Percentiles rank a stretch among this genome's conserved stretches.
phyloP scores from a whole-genome alignment of 2,329 filamentous ascomycete species.

The Colletotrichum lindemuthianum region DNA sequence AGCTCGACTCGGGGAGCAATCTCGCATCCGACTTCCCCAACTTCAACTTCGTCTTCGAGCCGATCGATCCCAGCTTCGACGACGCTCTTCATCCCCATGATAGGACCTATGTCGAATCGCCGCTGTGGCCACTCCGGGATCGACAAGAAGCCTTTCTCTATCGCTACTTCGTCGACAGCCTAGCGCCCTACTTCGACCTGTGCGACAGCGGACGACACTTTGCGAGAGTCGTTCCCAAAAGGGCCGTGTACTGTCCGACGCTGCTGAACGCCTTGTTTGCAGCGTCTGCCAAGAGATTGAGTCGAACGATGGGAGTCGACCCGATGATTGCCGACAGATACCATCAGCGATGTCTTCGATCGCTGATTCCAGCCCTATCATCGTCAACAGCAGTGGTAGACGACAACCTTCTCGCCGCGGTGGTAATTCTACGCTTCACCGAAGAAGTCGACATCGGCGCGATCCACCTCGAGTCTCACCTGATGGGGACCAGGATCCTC shows the following conservation, averaged over 20 bases:
- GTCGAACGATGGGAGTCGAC: slow-evolving; percentile 39
- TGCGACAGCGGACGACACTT: slow-evolving; percentile 44
- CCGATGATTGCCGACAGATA: slow-evolving; percentile 40
- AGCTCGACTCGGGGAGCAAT: neutral
- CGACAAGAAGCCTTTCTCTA: slow-evolving; percentile 43
- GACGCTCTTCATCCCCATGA: slow-evolving; percentile 2
- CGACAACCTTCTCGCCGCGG: slow-evolving; percentile 43
- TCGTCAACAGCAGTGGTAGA: slow-evolving; percentile 41
- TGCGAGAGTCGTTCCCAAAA: slow-evolving; percentile 42
- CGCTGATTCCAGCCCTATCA: slow-evolving; percentile 42
- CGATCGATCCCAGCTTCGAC: slow-evolving; percentile 22
- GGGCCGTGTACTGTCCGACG: slow-evolving; percentile 41
- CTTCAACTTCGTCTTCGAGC: slow-evolving; percentile 7
- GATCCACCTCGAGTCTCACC: slow-evolving; percentile 40
- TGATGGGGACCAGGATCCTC: slow-evolving; percentile 43
- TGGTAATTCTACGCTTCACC: slow-evolving; percentile 44
- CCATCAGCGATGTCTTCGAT: slow-evolving; percentile 41
- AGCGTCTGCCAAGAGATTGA: slow-evolving; percentile 42
- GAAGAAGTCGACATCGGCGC: slow-evolving; percentile 40
- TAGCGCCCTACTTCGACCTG: slow-evolving; percentile 43
- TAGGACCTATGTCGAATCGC: slow-evolving; percentile 29
- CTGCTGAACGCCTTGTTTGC: slow-evolving; percentile 43
- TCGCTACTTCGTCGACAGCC: slow-evolving; percentile 40
- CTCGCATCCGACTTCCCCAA: slow-evolving; percentile 15
- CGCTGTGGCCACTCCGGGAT: slow-evolving; percentile 35